phyloP scores from a whole-genome alignment of 2,329 filamentous ascomycete species.

The Neonectria hederae region DNA sequence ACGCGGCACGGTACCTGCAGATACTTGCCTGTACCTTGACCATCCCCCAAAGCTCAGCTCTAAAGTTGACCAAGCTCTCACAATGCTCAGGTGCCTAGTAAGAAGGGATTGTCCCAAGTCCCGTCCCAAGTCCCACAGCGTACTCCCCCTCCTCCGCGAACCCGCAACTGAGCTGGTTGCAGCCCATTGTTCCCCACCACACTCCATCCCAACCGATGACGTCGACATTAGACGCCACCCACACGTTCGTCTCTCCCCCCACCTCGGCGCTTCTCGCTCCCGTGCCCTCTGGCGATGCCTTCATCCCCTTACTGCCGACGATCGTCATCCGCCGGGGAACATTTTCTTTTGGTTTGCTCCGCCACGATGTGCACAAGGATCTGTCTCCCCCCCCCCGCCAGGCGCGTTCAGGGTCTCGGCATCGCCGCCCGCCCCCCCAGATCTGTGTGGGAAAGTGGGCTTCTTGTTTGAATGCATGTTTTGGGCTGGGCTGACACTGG shows the following conservation, averaged over 20 bases:
- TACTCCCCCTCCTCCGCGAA: background rate
- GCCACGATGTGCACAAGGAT: constrained; percentile 2
- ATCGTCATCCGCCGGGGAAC: constrained; percentile 13
- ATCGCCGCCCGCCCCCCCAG: constrained; percentile 15
- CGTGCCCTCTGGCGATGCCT: constrained; percentile 23
- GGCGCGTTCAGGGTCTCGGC: background rate
- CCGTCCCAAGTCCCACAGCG: background rate
- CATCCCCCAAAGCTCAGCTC: background rate
- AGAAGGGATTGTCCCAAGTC: background rate
- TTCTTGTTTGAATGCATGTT: background rate
- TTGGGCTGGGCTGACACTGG: background rate
- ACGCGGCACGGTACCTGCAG: constrained; percentile 15
- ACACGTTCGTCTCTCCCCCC: background rate
- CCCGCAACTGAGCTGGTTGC: background rate
- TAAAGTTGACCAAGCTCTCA: too few species aligned
- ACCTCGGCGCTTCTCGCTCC: constrained; percentile 11
- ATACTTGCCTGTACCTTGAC: constrained; percentile 1
- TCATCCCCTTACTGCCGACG: constrained; percentile 14
- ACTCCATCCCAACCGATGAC: constrained; percentile 15
- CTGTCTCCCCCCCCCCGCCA: background rate
- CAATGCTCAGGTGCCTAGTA: background rate
- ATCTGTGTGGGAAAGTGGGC: constrained; percentile 9
- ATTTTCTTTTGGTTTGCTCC: background rate
- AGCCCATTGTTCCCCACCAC: background rate
- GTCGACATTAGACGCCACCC: constrained; percentile 17